Evolutionary conservation across 2,329 filamentous ascomycete species (phyloP).

Genomic region (Pyricularia pennisetigena): DNA sequence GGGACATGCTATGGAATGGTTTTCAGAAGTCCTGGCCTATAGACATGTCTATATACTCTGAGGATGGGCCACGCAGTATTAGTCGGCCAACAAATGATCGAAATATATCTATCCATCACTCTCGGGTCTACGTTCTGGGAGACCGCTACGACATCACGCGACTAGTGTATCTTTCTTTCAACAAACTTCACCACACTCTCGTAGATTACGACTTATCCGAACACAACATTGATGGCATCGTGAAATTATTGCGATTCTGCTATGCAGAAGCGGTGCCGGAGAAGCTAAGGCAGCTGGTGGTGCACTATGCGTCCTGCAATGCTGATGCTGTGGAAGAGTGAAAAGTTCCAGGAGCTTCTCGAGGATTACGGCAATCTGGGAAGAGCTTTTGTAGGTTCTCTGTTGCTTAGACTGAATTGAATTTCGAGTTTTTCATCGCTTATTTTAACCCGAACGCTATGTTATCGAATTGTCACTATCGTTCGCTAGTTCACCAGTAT

Average conservation of each 20-base stretch:
- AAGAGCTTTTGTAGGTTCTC: background rate
- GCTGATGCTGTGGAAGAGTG: background rate
- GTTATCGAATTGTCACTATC: too few relatives aligned
- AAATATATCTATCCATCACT: too few relatives aligned
- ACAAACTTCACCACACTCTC: background rate
- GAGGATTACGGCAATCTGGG: background rate
- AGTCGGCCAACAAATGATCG: too few relatives aligned
- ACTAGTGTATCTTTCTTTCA: background rate
- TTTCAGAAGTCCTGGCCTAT: too few relatives aligned
- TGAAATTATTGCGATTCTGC: background rate
- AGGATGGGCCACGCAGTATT: too few relatives aligned
- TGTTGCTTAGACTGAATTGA: background rate
- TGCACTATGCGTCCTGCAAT: background rate
- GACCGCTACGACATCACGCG: background rate
- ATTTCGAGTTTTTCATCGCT: too few relatives aligned
- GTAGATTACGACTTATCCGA: background rate
- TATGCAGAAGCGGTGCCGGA: background rate
- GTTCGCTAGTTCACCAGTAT: too few relatives aligned
- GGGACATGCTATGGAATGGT: too few relatives aligned
- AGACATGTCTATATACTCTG: too few relatives aligned
- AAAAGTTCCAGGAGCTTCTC: background rate
- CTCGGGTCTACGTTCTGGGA: background rate
- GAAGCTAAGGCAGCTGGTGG: background rate
- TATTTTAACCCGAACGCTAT: too few relatives aligned
- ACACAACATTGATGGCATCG: background rate